Evolutionary conservation across 179 eudicot species (phyloP).

Genomic region (Spergularia azorica): DNA sequence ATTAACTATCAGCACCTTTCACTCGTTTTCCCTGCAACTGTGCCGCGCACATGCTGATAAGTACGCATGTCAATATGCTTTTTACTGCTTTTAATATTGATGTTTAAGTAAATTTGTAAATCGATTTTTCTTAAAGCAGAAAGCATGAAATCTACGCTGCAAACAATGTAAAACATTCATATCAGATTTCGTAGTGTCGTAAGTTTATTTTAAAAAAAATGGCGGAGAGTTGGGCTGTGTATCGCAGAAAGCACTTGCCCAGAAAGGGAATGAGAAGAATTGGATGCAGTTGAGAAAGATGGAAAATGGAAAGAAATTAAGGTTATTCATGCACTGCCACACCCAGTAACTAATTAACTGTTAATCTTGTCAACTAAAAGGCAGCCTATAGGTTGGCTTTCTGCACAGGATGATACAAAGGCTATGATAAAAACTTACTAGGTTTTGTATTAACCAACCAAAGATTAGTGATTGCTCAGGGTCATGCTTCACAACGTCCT

Average conservation of each 20-base stretch:
- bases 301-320: too few species aligned
- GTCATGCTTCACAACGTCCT: not conserved
- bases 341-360: too few species aligned
- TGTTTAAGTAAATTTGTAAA: not conserved
- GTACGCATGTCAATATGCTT: constrained; percentile 42
- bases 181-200: not conserved
- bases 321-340: too few species aligned
- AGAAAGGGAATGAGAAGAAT: too few species aligned
- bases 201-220: not conserved
- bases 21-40: constrained; percentile 87
- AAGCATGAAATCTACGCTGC: not conserved
- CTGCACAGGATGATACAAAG: not conserved
- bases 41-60: constrained; percentile 93
- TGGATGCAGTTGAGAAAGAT: too few species aligned
- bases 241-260: too few species aligned
- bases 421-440: not conserved
- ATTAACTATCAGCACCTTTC: constrained; percentile 87
- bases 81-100: too few species aligned
- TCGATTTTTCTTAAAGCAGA: constrained; percentile 14
- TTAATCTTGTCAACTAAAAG: not conserved
- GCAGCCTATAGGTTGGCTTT: not conserved
- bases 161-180: not conserved
- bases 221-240: too few species aligned
- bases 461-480: not conserved
- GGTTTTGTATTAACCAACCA: not conserved